Base-by-base conservation (phyloP, 768 basidiomycete genomes). In the Naganishia kalamii region DNA sequence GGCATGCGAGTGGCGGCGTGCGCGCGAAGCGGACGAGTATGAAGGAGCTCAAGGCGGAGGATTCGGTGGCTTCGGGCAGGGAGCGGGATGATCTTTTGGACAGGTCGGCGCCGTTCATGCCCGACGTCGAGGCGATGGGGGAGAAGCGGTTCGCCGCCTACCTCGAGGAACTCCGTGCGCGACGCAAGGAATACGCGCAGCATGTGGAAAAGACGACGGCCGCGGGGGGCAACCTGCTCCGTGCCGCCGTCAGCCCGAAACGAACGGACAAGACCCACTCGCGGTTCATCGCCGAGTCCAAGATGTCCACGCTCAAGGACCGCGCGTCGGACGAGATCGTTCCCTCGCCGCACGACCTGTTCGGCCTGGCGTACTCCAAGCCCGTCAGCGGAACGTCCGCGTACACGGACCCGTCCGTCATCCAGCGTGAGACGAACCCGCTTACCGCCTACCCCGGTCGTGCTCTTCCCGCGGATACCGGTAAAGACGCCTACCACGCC, bases 91-190 rank as follows among this genome's bases (percentile, higher is more conserved):
- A 64, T 21, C 4, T 27, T 4, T 43, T 52, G 50, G 63, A 57
- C 23, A 43, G 37, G 4, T 43, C 40, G n/a, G 41, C 44, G 2
- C 63, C 49, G 37, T 70, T 61, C 52, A 66, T 73, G 54, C 66
- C 66, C 5, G 72, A 73, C 59, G 62, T 73, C 47, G 70, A 73
- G 30, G 59, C 46, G 5, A 73, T 75, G 74, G 67, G 67, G 13
- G 51, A 62, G 15, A 29, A 43, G 17, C 65, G 70, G 35, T 75
- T 75, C 63, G 65, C 69, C 21, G 37, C 44, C n/a, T 73, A 75
- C 46, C 64, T 75, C 29, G 68, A 70, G 11, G 49, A 62, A 17
- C 47, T 68, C 10, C 65, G 69, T 40, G 13, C 25, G 21, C 51
- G 41, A 6, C 57, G 65, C 35, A 35, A 40, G 30, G 52, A 47